Percentiles rank a stretch among this genome's conserved stretches.
These are phyloP conservation scores for Cadophora luteo-olivacea DNA, from an alignment of 2,329 filamentous ascomycete species.

Conservation along the genomic window DNA sequence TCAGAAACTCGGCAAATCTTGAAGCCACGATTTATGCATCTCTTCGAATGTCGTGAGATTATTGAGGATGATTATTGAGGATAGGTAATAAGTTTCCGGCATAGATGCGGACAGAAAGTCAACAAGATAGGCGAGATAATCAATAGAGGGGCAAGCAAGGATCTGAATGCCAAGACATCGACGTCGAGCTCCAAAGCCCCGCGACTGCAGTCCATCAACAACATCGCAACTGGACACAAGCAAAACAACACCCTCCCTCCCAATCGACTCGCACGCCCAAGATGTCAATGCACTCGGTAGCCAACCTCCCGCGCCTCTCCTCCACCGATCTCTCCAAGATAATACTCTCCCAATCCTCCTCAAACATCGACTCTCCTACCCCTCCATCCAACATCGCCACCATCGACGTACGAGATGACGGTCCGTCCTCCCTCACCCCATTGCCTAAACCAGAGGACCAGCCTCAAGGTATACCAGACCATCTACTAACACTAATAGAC, in stretches of 20 bases:
- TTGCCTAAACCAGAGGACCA: too few relatives aligned
- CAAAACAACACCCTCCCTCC: neutral
- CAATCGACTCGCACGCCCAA: slow-evolving; percentile 22
- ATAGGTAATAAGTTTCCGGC: too few relatives aligned
- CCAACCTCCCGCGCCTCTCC: slow-evolving; percentile 43
- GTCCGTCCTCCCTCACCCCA: slow-evolving; percentile 49
- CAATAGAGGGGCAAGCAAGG: neutral
- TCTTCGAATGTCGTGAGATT: too few relatives aligned
- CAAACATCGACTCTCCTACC: slow-evolving; percentile 39
- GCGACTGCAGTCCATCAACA: slow-evolving; percentile 10
- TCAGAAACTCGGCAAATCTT: too few relatives aligned
- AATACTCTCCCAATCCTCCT: slow-evolving; percentile 36
- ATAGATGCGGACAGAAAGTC: too few relatives aligned
- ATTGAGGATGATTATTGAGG: too few relatives aligned
- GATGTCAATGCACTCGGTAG: slow-evolving; percentile 37
- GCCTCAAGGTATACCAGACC: neutral
- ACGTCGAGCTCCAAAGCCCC: neutral
- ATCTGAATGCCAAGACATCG: neutral
- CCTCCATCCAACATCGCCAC: slow-evolving; percentile 62
- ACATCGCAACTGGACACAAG: neutral
- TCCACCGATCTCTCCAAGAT: slow-evolving; percentile 40
- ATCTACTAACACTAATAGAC: slow-evolving; percentile 58
- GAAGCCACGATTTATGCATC: too few relatives aligned
- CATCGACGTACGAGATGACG: slow-evolving; percentile 88
- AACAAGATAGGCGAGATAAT: neutral